Evolutionary conservation across 2,329 filamentous ascomycete species (phyloP).

Genomic region (Immersiporthe knoxdaviesiana): DNA sequence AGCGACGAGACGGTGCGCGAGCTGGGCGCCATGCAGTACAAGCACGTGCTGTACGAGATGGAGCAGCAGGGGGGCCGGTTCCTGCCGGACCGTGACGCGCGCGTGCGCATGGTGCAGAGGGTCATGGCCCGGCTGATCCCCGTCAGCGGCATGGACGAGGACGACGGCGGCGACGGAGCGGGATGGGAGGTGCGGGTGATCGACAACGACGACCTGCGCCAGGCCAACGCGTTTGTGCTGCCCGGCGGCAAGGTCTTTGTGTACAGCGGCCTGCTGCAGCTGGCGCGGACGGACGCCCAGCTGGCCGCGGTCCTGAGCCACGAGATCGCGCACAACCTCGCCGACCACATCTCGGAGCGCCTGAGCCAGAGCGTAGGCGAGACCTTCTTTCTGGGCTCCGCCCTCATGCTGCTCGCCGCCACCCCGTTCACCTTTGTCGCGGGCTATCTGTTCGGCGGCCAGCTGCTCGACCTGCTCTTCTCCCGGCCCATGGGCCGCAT

Average conservation of each 20-base stretch:
- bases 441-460: conserved; percentile 46
- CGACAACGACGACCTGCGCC: conserved; percentile 54
- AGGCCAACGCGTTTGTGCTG: conserved; percentile 76
- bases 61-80: conserved; percentile 57
- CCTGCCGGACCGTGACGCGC: conserved; percentile 61
- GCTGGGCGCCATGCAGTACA: conserved; percentile 57
- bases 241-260: conserved; percentile 83
- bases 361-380: conserved; percentile 57
- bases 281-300: conserved; percentile 68
- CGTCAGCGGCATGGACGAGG: conserved; percentile 62
- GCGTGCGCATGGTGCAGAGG: conserved; percentile 59
- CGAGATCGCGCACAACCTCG: conserved; percentile 78
- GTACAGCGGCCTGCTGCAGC: conserved; percentile 70
- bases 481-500: conserved; percentile 68
- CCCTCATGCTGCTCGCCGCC: conserved; percentile 52
- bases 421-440: conserved; percentile 48
- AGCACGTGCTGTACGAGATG: conserved; percentile 58
- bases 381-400: conserved; percentile 54
- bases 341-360: conserved; percentile 69
- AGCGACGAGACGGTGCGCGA: conserved; percentile 57
- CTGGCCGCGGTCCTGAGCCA: conserved; percentile 77
- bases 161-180: conserved; percentile 38
- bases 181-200: conserved; percentile 78
- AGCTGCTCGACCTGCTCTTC: conserved; percentile 66
- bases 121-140: conserved; percentile 71